phyloP scores from a whole-genome alignment of 805 yeast genomes.

The Cyberlindnera sargentensis region DNA sequence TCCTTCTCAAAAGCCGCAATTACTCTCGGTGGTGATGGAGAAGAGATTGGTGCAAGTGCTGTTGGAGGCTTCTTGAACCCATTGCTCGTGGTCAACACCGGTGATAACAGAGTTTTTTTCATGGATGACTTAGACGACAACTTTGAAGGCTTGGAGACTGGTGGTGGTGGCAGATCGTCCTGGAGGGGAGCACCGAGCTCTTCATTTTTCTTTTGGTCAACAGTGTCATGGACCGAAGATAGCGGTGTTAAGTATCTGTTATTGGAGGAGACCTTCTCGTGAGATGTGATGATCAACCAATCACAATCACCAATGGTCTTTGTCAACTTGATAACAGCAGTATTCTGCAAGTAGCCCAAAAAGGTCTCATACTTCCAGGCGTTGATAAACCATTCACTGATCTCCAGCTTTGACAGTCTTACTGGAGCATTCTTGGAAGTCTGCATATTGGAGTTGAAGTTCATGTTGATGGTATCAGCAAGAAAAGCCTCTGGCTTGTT shows the following conservation, averaged over 20 bases:
- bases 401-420: slow-evolving; percentile 29
- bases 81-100: too few species aligned
- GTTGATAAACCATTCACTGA: slow-evolving; percentile 33
- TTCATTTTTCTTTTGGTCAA: slow-evolving; percentile 12
- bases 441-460: slow-evolving; percentile 22
- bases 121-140: too few species aligned
- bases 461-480: slow-evolving; percentile 24
- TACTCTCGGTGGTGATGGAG: too few species aligned
- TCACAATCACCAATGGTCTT: slow-evolving; percentile 33
- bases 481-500: slow-evolving; percentile 19
- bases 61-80: too few species aligned
- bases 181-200: slow-evolving; percentile 5
- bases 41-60: too few species aligned
- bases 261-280: slow-evolving; percentile 23
- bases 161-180: too few species aligned
- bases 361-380: slow-evolving; percentile 35
- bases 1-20: too few species aligned
- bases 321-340: slow-evolving; percentile 29
- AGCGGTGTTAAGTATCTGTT: slow-evolving; percentile 25
- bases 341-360: slow-evolving; percentile 28
- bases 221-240: slow-evolving; percentile 12
- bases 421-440: slow-evolving; percentile 22
- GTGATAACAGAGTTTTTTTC: too few species aligned
- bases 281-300: slow-evolving; percentile 31
- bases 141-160: too few species aligned